phyloP scores from a whole-genome alignment of 306 rosid genomes.

The Boehmeria nivea region DNA sequence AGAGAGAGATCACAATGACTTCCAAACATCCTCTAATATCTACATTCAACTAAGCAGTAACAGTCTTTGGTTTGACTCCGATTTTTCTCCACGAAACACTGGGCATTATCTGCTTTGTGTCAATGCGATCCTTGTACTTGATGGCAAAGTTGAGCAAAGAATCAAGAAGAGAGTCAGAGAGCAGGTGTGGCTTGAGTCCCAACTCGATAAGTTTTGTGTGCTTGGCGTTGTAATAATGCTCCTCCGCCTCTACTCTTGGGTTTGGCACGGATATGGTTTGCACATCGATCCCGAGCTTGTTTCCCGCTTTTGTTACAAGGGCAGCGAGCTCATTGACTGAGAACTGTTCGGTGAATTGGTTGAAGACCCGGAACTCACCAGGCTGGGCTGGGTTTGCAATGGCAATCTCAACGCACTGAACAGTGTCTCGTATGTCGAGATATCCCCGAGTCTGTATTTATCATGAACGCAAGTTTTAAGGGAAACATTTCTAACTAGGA shows the following conservation, averaged over 20 bases:
- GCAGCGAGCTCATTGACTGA: slow-evolving; percentile 79
- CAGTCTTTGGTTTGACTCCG: slow-evolving; percentile 69
- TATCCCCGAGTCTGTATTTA: slow-evolving; percentile 79
- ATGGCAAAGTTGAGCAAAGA: slow-evolving; percentile 81
- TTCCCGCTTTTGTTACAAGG: slow-evolving; percentile 72
- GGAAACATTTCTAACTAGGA: background rate
- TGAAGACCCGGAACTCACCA: slow-evolving; percentile 89
- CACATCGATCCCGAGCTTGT: slow-evolving; percentile 76
- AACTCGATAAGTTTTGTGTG: slow-evolving; percentile 85
- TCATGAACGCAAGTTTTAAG: no score
- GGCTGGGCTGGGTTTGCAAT: slow-evolving; percentile 80
- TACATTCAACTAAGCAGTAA: slow-evolving; percentile 34
- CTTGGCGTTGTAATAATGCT: slow-evolving; percentile 93
- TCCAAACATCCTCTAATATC: slow-evolving; percentile 1
- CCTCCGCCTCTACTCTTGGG: slow-evolving; percentile 97
- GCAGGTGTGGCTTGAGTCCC: slow-evolving; percentile 84
- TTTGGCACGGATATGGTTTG: slow-evolving; percentile 73
- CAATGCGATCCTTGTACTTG: slow-evolving; percentile 70
- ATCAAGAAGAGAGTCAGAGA: slow-evolving; percentile 90
- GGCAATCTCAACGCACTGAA: slow-evolving; percentile 92
- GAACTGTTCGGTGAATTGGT: slow-evolving; percentile 91
- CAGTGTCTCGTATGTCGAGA: slow-evolving; percentile 96
- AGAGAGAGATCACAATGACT: no score
- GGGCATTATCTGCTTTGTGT: slow-evolving; percentile 90
- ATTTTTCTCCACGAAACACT: slow-evolving; percentile 83